Conservation (phyloP, 805 yeast species). For the Teunomyces funiuensis region DNA sequence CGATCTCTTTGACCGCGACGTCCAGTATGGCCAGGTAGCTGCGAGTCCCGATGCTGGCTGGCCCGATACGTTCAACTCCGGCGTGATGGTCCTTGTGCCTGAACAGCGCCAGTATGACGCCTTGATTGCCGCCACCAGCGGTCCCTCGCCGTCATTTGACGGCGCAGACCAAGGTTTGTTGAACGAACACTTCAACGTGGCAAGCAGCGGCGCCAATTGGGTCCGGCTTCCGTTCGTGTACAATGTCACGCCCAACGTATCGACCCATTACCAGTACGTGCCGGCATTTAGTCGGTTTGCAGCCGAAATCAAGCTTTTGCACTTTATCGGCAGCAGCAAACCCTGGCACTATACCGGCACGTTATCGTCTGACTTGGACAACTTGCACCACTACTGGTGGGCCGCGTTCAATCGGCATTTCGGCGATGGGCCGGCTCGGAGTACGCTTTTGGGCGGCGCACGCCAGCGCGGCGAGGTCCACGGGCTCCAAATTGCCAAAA, state of each 20-base stretch:
- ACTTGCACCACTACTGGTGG: conserved; percentile 33
- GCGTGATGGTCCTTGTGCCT: conserved; percentile 26
- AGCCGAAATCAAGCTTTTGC: conserved; percentile 28
- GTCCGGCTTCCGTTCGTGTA: conserved; percentile 30
- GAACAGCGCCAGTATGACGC: conserved; percentile 14
- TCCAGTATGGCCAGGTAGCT: conserved; percentile 13
- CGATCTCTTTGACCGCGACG: conserved; percentile 19
- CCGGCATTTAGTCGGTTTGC: conserved; percentile 34
- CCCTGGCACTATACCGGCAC: conserved; percentile 29
- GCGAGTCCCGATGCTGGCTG: conserved; percentile 34
- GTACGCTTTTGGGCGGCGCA: conserved; percentile 9
- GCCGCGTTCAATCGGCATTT: conserved; percentile 22
- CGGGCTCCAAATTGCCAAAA: conserved; percentile 19
- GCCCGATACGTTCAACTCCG: conserved; percentile 35
- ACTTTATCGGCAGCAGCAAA: conserved; percentile 32
- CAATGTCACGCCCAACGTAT: conserved; percentile 33
- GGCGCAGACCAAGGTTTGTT: conserved; percentile 41
- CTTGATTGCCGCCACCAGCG: conserved; percentile 15
- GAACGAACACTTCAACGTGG: conserved; percentile 30
- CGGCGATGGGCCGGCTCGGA: conserved; percentile 17
- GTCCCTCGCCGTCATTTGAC: conserved; percentile 24
- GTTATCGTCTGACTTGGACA: conserved; percentile 16
- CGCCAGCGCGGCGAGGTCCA: conserved; percentile 20
- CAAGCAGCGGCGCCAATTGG: conserved; percentile 28
- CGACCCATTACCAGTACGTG: conserved; percentile 30